Conservation (phyloP, 179 eudicot species). For the Amaranthus tricolor region DNA sequence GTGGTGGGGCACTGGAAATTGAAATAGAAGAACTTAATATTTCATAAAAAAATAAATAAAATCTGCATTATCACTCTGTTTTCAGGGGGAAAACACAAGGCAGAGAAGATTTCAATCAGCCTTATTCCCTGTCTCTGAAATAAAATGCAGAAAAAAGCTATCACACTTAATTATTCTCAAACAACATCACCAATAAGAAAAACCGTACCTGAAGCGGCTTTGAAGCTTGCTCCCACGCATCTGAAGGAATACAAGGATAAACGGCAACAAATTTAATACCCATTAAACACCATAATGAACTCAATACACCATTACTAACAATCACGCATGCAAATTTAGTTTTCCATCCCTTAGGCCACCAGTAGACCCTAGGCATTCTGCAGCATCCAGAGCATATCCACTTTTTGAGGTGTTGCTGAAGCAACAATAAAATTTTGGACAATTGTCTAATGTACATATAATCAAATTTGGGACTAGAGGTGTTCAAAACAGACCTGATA, state of each 20-base stretch:
- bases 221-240: conserved; percentile 97
- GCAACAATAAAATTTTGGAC: not conserved
- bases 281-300: not conserved
- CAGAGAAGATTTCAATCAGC: no score
- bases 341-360: not conserved
- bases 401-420: not conserved
- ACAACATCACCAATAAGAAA: not conserved
- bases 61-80: not conserved
- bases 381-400: not conserved
- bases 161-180: not conserved
- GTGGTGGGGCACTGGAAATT: conserved; percentile 85
- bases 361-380: not conserved
- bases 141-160: not conserved
- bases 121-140: no score
- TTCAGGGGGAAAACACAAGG: no score
- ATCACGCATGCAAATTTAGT: not conserved
- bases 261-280: conserved; percentile 17
- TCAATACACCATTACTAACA: not conserved
- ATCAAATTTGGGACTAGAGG: no score
- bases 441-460: not conserved
- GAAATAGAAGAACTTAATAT: conserved; percentile 9
- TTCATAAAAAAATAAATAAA: not conserved
- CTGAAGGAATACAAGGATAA: conserved; percentile 39
- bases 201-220: conserved; percentile 79
- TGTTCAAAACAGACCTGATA: no score